Evolutionary conservation across 2,329 filamentous ascomycete species (phyloP).

Genomic region (Stachybotrys echinatus): DNA sequence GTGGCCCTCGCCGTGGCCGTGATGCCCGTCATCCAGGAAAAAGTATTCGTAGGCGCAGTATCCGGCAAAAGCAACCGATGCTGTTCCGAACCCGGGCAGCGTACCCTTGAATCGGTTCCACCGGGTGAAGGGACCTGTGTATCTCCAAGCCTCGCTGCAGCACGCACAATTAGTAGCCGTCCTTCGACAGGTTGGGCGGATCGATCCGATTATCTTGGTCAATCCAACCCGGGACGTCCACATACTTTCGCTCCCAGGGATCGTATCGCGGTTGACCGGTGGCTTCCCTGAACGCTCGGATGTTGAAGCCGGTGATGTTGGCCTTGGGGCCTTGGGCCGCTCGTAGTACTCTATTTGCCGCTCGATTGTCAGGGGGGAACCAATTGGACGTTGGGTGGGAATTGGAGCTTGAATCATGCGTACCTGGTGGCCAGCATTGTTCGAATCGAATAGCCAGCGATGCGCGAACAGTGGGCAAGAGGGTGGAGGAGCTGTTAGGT

Average conservation of each 20-base stretch:
- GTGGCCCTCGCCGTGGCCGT: conserved; percentile 41
- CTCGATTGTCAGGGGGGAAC: conserved; percentile 3
- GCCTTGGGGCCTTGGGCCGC: conserved; percentile 49
- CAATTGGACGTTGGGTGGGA: conserved; percentile 1
- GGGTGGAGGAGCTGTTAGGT: conserved; percentile 8
- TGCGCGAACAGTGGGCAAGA: conserved; percentile 15
- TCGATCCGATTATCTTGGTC: neutral
- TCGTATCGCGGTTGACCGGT: conserved; percentile 59
- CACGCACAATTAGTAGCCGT: conserved; percentile 6
- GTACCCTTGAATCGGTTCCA: conserved; percentile 82
- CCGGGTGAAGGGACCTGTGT: conserved; percentile 80
- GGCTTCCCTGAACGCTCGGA: conserved; percentile 71
- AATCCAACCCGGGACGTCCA: conserved; percentile 21
- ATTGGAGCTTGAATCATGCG: conserved; percentile 11
- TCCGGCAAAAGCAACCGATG: conserved; percentile 80
- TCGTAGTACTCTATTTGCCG: conserved; percentile 37
- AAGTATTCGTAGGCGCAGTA: conserved; percentile 90
- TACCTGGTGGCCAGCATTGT: conserved; percentile 36
- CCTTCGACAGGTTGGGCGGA: neutral
- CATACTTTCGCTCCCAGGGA: conserved; percentile 61
- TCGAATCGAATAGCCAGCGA: conserved; percentile 4
- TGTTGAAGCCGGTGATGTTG: conserved; percentile 91
- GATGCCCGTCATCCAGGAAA: conserved; percentile 71
- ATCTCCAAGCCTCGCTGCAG: conserved; percentile 86
- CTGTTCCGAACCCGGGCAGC: conserved; percentile 90